Evolutionary conservation across 371 early-diverging fungal genomes (phyloP).

Genomic region (Zychaea mexicana): DNA sequence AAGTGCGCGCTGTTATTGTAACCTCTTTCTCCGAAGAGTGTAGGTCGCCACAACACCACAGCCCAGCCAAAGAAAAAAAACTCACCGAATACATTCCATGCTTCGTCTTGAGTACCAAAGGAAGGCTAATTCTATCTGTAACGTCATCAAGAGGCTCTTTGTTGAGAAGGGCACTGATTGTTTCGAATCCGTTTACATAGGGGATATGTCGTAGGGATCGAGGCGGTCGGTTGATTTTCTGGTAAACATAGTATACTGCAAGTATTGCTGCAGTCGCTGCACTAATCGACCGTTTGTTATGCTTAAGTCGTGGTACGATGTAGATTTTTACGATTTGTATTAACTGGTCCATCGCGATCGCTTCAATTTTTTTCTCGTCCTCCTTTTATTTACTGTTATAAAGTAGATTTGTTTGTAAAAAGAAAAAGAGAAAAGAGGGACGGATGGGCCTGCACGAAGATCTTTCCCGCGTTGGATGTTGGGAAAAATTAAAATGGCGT

Average conservation of each 20-base stretch:
- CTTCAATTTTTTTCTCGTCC: too few species aligned
- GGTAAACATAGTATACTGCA: not conserved
- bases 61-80: not conserved
- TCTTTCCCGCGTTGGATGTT: too few species aligned
- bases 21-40: not conserved
- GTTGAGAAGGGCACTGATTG: not conserved
- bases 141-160: slow-evolving; percentile 6
- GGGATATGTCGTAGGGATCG: slow-evolving; percentile 14
- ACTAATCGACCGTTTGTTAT: not conserved
- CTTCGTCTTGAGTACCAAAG: slow-evolving; percentile 1
- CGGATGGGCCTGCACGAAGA: too few species aligned
- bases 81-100: slow-evolving; percentile 14
- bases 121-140: slow-evolving; percentile 1
- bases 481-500: too few species aligned
- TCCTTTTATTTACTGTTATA: too few species aligned
- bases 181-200: not conserved
- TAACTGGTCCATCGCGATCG: not conserved
- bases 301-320: not conserved
- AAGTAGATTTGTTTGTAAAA: too few species aligned
- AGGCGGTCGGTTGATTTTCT: slow-evolving; percentile 7
- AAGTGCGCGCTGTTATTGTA: not conserved
- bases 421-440: too few species aligned
- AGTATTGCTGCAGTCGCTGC: not conserved
- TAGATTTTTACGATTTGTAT: not conserved
- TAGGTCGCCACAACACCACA: not conserved